Evolutionary conservation across 805 yeast species (phyloP), one percentile per base, ranked within the genome.

Genomic region (Ogataea trehalophila): DNA sequence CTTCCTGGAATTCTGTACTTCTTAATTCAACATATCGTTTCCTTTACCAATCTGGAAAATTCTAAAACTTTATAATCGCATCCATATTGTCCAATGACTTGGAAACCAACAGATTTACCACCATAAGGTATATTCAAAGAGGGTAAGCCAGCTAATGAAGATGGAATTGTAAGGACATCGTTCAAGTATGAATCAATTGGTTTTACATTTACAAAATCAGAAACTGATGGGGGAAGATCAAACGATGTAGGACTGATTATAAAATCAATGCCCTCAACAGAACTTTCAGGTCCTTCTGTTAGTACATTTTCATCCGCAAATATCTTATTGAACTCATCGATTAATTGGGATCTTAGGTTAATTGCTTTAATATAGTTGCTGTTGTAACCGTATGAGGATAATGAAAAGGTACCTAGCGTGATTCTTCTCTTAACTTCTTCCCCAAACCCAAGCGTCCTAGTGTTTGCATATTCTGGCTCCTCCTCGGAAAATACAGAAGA

Each of bases 81-180:
- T 13, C 97, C 97, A 60, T 71, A 85, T 62, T 92, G 98, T 1
- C 91, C 95, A 60, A 84, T 77, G 2, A 94, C 55, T 61, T 95
- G 98, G 26, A 94, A 69, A 0, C 96, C 96, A 11, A 77, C 67
- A 0, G 79, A 72, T 9, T 63, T 50, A 1, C 67, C 65, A 1
- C 67, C 64, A 56, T 75, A 73, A 0, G 99, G 99, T 2, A 91
- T 69, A 1, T 85, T 77, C 11, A 92, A 74, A 0, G 96, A 80
- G 0, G 99, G 99, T 2, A 92, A 63, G 0, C 98, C 98, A 0
- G 96, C 95, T 48, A 95, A 67, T 1, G 96, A 90, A 37, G 94
- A 86, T 0, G 99, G 97, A 5, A 90, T 85, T 0, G 97, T 88
- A 47, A 90, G 74, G 0, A 86, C 80, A 65, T 94, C 99, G 63